Evolutionary conservation across 306 rosid species (phyloP), one percentile per base, ranked within the genome.

Genomic region (Amphicarpaea edgeworthii): DNA sequence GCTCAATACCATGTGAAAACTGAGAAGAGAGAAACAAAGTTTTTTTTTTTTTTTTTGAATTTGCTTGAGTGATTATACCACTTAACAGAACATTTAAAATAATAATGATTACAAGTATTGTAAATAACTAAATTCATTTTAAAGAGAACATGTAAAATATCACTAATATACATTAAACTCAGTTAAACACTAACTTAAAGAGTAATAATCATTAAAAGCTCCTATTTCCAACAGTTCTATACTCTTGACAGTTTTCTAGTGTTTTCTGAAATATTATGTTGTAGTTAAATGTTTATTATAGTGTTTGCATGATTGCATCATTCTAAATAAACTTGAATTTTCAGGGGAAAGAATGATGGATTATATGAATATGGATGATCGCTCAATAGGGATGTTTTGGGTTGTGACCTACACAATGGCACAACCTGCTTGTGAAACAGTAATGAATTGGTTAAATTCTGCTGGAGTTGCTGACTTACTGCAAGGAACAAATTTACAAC

Each of bases 351-450:
- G 97, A 38, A 89, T 89, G 85, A 76, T 95, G 97, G 99, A 95
- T 83, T 92, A 92, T 84, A 89, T 95, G 97, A 92, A 84, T 72
- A 95, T 95, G 99, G 99, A 95, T 86, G 99, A 95, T 34, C 89
- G 91, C 83, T 95, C 97, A 69, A 89, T 90, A 72, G 99, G 99
- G 83, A 95, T 95, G 99, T 95, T 95, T 84, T 95, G 99, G 99
- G 99, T 95, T 84, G 97, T 95, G 82, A 90, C 99, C 63, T 92
- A 89, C 88, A 95, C 99, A 79, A 95, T 95, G 99, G 97, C 96
- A 10, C 99, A 95, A 45, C 99, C 97, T 78, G 92, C 99, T 64
- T 85, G 92, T 83, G 99, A 95, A 87, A 92, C 97, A 64, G 99
- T 89, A 55, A 89, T 92, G 85, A 84, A 49, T 68, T 95, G 99